Percentiles rank a stretch among this genome's conserved stretches.
Conservation (phyloP, 768 basidiomycete genomes). For the Neoboletus magnificus region DNA sequence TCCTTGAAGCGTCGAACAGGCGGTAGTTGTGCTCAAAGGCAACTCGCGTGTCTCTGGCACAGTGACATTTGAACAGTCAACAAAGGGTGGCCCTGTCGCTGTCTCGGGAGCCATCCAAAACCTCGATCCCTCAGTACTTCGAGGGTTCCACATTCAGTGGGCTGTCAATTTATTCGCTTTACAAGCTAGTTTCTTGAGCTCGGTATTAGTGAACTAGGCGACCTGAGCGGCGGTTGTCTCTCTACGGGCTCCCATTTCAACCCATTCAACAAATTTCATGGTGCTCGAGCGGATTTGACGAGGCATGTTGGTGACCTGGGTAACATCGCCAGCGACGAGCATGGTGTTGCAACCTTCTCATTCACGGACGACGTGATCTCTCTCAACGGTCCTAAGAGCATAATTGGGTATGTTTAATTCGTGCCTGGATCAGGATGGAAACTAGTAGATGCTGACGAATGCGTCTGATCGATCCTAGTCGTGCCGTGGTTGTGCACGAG, state of each 20-base stretch:
- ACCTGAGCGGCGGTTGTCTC: slow-evolving; percentile 60
- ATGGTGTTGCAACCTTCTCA: slow-evolving; percentile 55
- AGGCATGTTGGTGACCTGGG: slow-evolving; percentile 79
- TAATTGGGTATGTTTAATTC: slow-evolving; percentile 56
- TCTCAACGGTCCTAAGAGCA: slow-evolving; percentile 63
- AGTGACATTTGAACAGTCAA: slow-evolving; percentile 60
- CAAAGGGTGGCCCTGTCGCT: slow-evolving; percentile 48
- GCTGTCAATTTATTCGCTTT: slow-evolving; percentile 22
- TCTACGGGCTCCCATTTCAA: slow-evolving; percentile 80
- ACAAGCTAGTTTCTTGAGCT: slow-evolving; percentile 18
- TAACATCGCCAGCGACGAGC: slow-evolving; percentile 60
- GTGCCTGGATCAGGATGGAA: background rate
- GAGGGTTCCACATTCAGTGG: slow-evolving; percentile 83
- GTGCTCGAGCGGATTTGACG: slow-evolving; percentile 49
- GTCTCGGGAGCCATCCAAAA: slow-evolving; percentile 61
- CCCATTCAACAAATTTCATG: slow-evolving; percentile 62
- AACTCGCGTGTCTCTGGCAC: slow-evolving; percentile 59
- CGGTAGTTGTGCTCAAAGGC: slow-evolving; percentile 59
- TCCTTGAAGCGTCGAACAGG: slow-evolving; percentile 33
- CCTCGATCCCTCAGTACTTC: slow-evolving; percentile 53
- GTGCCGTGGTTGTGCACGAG: slow-evolving; percentile 72
- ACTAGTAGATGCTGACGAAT: slow-evolving; percentile 1
- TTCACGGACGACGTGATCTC: slow-evolving; percentile 61
- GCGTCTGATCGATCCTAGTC: slow-evolving; percentile 35
- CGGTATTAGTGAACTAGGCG: slow-evolving; percentile 42